phyloP scores from a whole-genome alignment of 345 rosid species.

The Excoecaria agallocha region DNA sequence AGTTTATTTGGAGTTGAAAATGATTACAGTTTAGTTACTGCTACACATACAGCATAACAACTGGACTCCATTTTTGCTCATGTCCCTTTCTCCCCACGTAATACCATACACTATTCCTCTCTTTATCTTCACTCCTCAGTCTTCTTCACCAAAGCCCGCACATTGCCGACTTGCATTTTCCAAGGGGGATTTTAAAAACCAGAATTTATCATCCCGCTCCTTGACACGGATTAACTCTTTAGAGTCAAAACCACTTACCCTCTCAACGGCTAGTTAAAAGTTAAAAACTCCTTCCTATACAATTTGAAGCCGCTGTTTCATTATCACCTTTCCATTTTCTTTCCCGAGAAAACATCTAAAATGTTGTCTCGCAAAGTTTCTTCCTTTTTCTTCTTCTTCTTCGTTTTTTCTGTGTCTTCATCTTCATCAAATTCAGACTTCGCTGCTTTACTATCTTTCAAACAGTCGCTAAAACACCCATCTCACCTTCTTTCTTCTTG shows the following conservation, averaged over 20 bases:
- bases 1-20: too few species aligned
- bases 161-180: too few species aligned
- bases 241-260: not conserved
- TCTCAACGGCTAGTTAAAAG: constrained; percentile 20
- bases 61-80: too few species aligned
- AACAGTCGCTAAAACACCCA: constrained; percentile 17
- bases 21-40: too few species aligned
- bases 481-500: constrained; percentile 28
- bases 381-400: constrained; percentile 4
- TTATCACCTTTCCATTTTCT: not conserved
- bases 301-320: too few species aligned
- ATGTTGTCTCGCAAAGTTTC: not conserved
- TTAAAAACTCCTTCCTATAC: too few species aligned
- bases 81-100: too few species aligned
- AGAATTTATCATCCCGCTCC: constrained; percentile 5
- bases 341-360: constrained; percentile 4
- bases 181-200: not conserved
- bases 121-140: too few species aligned
- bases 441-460: constrained; percentile 29
- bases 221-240: not conserved
- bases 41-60: too few species aligned
- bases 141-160: too few species aligned
- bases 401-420: constrained; percentile 7
- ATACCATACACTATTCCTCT: too few species aligned
- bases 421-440: constrained; percentile 8